A percentile compares a stretch with the other conserved stretches of the same genome.
Evolutionary conservation across 768 basidiomycete genomes (phyloP).

Genomic region (Serpula lacrymans): DNA sequence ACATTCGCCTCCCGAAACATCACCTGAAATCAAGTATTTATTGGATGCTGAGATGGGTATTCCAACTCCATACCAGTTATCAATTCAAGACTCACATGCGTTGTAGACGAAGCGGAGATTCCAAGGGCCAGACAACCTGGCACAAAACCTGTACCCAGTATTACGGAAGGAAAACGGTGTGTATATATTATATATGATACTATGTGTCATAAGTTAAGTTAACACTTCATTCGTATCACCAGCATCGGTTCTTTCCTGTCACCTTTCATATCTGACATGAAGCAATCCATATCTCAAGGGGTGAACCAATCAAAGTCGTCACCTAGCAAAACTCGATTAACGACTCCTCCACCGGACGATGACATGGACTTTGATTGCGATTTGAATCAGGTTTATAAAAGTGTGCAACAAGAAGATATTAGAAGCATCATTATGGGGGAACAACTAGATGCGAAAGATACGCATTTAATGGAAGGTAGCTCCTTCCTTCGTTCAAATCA

Average conservation of each 20-base stretch:
- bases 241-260: constrained; percentile 40
- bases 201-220: background rate
- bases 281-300: no score
- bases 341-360: background rate
- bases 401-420: constrained; percentile 21
- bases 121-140: constrained; percentile 26
- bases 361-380: constrained; percentile 29
- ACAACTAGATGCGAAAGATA: constrained; percentile 47
- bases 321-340: no score
- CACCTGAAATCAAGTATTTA: constrained; percentile 34
- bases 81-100: constrained; percentile 3
- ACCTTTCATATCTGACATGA: no score
- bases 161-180: constrained; percentile 7
- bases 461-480: constrained; percentile 58
- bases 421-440: constrained; percentile 50
- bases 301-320: no score
- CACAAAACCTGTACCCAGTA: background rate
- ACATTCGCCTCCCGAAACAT: constrained; percentile 44
- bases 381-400: constrained; percentile 30
- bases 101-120: constrained; percentile 48
- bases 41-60: constrained; percentile 50
- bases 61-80: background rate
- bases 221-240: no score
- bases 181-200: background rate
- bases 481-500: constrained; percentile 6